A percentile compares a stretch with the other conserved stretches of the same genome.
Evolutionary conservation across 805 yeast species (phyloP).

Genomic region (Blastobotrys peoriensis): DNA sequence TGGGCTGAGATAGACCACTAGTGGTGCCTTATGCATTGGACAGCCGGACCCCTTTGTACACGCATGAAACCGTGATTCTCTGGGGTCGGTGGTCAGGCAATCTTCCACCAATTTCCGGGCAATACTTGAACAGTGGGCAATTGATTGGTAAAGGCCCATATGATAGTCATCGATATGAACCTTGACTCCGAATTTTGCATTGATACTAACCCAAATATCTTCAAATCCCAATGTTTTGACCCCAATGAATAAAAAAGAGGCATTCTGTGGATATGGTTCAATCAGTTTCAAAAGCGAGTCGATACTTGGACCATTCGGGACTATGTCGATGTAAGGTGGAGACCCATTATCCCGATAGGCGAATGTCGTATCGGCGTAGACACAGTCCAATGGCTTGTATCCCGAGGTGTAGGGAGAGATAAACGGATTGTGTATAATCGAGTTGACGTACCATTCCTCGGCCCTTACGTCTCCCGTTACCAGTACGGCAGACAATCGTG

Average conservation of each 20-base stretch:
- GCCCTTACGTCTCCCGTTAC: slow-evolving; percentile 56
- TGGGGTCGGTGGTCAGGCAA: slow-evolving; percentile 14
- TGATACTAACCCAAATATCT: slow-evolving; percentile 42
- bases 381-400: slow-evolving; percentile 33
- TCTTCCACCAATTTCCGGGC: slow-evolving; percentile 15
- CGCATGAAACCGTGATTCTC: slow-evolving; percentile 20
- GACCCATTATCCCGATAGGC: slow-evolving; percentile 32
- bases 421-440: slow-evolving; percentile 34
- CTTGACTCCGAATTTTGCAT: slow-evolving; percentile 21
- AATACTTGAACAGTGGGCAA: slow-evolving; percentile 20
- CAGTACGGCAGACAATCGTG: slow-evolving; percentile 32
- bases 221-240: slow-evolving; percentile 44
- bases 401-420: slow-evolving; percentile 39
- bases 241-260: slow-evolving; percentile 39
- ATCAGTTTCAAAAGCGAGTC: not conserved
- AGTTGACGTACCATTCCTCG: slow-evolving; percentile 45
- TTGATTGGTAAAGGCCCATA: slow-evolving; percentile 20
- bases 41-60: slow-evolving; percentile 19
- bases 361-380: slow-evolving; percentile 54
- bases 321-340: slow-evolving; percentile 42
- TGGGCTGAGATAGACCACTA: slow-evolving; percentile 13
- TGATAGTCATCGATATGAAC: slow-evolving; percentile 31
- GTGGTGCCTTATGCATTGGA: slow-evolving; percentile 5
- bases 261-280: slow-evolving; percentile 36
- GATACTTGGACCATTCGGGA: slow-evolving; percentile 30